Conservation (phyloP, 2,329 filamentous ascomycete species). For the Dactylonectria estremocensis region DNA sequence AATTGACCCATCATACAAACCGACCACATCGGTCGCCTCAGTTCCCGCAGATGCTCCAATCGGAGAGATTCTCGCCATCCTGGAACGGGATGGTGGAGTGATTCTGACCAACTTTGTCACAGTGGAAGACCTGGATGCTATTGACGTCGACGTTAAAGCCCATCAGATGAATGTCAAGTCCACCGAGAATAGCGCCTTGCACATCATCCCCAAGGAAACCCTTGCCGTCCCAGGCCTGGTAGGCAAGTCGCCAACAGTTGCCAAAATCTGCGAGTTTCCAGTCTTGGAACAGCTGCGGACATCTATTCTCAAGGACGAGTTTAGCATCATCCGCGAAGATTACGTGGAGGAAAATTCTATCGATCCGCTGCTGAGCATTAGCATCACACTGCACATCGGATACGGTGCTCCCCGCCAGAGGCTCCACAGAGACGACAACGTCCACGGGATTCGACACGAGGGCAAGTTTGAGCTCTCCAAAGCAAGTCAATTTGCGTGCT, state of each 20-base stretch:
- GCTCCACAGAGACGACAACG: background rate
- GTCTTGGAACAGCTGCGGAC: background rate
- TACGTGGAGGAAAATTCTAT: background rate
- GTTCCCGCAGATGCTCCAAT: background rate
- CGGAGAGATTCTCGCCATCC: background rate
- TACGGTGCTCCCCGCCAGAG: background rate
- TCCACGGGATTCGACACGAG: background rate
- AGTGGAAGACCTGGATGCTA: background rate
- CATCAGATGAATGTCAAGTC: background rate
- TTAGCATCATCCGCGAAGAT: background rate
- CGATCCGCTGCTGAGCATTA: slow-evolving; percentile 3
- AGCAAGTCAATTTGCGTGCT: background rate
- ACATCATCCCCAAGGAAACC: background rate
- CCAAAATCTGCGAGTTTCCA: background rate
- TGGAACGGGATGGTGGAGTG: slow-evolving; percentile 5
- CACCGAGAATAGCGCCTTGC: background rate
- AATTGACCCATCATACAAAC: background rate
- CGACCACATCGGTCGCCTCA: background rate
- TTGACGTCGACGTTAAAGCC: background rate
- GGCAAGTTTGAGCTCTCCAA: background rate
- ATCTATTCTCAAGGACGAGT: background rate
- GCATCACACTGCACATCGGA: slow-evolving; percentile 3
- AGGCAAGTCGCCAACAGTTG: background rate
- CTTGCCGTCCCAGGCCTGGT: background rate
- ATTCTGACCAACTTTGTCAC: slow-evolving; percentile 9